Base-by-base conservation (phyloP, 2,329 filamentous ascomycete genomes). In the Lizonia empirigonia region DNA sequence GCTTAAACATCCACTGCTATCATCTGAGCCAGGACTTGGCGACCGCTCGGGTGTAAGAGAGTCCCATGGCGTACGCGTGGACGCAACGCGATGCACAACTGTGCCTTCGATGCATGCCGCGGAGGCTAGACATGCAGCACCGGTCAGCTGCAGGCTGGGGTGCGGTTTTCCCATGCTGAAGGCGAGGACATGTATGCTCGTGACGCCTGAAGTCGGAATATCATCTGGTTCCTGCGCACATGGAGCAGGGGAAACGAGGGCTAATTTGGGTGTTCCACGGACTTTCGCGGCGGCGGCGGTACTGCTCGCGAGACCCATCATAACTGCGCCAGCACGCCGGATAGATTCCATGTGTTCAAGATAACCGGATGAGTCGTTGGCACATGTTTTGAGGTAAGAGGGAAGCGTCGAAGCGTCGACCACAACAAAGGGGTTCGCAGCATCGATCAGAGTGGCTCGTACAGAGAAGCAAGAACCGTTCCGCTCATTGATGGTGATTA, bases 401-500 rank as follows among this genome's bases (percentile, higher is more conserved):
- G 85, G 84, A 0, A 79, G 75, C 26, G 85, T 73, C 6, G 74
- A 72, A 4, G 76, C 75, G n/a, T 77, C 66, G 0, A 88, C 73
- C 56, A 88, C 86, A 5, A 85, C 77, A 41, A 83, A 83, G 0
- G 85, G 85, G 59, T 87, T 88, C 1, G 80, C 81, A 0, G 82
- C 82, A 55, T 88, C 85, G 2, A 86, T 78, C 19, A 85, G 79
- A 1, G 82, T 86, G 0, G 77, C 80, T 4, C 65, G 57, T 0
- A 84, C 64, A 0, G 72, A 75, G 22, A 78, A 74, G 16, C 18
- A 36, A 4, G 47, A 35, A 3, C 48, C 53, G 29, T 60, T 52
- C 12, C 50, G 47, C 19, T 60, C 54, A 18, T 57, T 56, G 1
- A 68, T 50, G 22, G 49, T 39, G 13, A 88, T 72, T 0, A 42